A percentile compares a stretch with the other conserved stretches of the same genome.
Conservation (phyloP, 176 grass and related monocot species). For the Oryza australiensis region DNA sequence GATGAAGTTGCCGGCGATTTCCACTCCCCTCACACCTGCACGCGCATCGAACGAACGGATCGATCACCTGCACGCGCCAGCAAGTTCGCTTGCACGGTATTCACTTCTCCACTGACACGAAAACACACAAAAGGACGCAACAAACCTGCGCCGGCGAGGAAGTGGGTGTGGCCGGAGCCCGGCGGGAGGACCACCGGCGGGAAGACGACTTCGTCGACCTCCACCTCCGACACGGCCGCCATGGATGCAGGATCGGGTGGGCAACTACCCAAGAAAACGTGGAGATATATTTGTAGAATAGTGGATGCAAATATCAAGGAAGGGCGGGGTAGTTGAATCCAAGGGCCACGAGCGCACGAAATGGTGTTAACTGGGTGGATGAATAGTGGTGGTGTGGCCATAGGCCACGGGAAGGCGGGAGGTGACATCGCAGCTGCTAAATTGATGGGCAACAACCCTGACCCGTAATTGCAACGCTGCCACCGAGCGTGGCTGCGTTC, state of each 20-base stretch:
- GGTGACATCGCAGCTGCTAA: background rate
- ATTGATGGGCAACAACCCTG: background rate
- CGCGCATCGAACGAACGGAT: background rate
- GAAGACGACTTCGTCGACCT: conserved; percentile 60
- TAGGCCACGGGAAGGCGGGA: too few species aligned
- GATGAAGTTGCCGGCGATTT: conserved; percentile 75
- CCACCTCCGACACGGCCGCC: conserved; percentile 34
- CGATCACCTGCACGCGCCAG: too few species aligned
- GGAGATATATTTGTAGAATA: background rate
- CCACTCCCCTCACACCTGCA: conserved; percentile 64
- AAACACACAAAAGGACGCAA: background rate
- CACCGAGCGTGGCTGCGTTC: background rate
- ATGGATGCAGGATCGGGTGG: conserved; percentile 15
- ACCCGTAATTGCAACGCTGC: background rate
- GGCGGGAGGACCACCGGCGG: conserved; percentile 42
- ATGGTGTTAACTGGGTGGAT: conserved; percentile 8
- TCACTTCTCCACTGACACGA: background rate
- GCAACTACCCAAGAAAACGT: background rate
- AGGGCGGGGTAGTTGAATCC: background rate
- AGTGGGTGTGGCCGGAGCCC: conserved; percentile 36
- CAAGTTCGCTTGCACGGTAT: background rate
- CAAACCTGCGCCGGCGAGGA: conserved; percentile 76
- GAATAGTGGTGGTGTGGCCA: too few species aligned
- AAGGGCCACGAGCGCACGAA: background rate
- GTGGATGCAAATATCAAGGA: background rate